These are phyloP conservation scores for Talaromyces albobiverticillius DNA, from an alignment of 2,329 filamentous ascomycete species.

Conservation along the genomic window DNA sequence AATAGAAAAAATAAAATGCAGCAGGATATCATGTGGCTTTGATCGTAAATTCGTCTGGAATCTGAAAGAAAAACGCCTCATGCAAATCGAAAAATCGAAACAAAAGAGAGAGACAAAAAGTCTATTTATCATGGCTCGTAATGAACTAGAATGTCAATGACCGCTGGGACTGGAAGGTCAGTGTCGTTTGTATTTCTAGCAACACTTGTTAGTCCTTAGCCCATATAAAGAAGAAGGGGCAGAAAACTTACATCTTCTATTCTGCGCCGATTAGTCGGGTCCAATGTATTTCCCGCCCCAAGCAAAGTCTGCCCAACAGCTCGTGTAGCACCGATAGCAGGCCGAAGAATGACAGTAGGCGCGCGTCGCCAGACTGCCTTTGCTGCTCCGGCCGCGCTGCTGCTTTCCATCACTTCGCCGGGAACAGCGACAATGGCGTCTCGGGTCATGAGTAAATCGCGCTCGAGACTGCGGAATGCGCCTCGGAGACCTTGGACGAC, in stretches of 20 bases:
- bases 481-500: conserved; percentile 82
- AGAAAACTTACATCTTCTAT: conserved; percentile 79
- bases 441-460: conserved; percentile 79
- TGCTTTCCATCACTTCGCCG: conserved; percentile 83
- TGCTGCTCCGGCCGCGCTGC: conserved; percentile 75
- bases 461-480: conserved; percentile 76
- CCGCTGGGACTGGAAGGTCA: conserved; percentile 20
- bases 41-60: conserved; percentile 5
- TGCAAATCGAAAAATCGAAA: conserved; percentile 4
- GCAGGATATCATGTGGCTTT: conserved; percentile 5
- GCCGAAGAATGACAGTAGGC: conserved; percentile 88
- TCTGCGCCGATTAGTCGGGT: conserved; percentile 74
- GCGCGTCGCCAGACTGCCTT: conserved; percentile 74
- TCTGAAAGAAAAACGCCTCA: conserved; percentile 5
- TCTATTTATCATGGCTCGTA: neutral
- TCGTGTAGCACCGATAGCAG: conserved; percentile 85
- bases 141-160: neutral
- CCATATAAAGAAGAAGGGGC: neutral
- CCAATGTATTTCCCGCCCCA: conserved; percentile 87
- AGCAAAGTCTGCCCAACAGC: conserved; percentile 84
- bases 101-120: neutral
- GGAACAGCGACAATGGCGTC: conserved; percentile 96
- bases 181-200: conserved; percentile 45
- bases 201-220: neutral
- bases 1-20: neutral